Evolutionary conservation across 805 yeast species (phyloP).

Genomic region (Wickerhamiella azymoides): DNA sequence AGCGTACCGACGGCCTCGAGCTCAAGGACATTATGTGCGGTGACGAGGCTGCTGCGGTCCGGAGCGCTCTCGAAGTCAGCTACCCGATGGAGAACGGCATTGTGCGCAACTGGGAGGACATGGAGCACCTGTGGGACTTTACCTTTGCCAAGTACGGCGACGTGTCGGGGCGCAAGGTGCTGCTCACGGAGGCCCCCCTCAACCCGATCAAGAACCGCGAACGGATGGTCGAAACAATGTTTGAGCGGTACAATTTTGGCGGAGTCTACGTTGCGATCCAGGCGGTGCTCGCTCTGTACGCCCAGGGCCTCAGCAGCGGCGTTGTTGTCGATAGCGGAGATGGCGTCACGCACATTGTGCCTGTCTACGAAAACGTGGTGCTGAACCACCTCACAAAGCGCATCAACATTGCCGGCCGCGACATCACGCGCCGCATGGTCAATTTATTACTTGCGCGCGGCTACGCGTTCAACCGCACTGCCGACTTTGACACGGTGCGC

Average conservation of each 20-base stretch:
- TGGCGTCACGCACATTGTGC: slow-evolving; percentile 97
- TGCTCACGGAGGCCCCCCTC: slow-evolving; percentile 96
- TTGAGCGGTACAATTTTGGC: slow-evolving; percentile 77
- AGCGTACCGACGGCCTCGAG: slow-evolving; percentile 60
- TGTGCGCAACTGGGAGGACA: slow-evolving; percentile 95
- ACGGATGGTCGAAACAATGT: slow-evolving; percentile 83
- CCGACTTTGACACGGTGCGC: slow-evolving; percentile 97
- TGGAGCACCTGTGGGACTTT: slow-evolving; percentile 97
- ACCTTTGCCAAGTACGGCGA: slow-evolving; percentile 87
- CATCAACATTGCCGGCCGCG: slow-evolving; percentile 95
- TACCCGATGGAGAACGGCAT: slow-evolving; percentile 99
- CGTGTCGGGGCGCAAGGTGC: slow-evolving; percentile 56
- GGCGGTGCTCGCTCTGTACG: slow-evolving; percentile 94
- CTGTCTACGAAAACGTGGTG: slow-evolving; percentile 95
- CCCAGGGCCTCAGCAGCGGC: slow-evolving; percentile 92
- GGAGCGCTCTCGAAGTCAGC: slow-evolving; percentile 81
- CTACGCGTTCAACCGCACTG: slow-evolving; percentile 94
- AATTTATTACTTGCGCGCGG: slow-evolving; percentile 87
- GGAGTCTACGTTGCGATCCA: slow-evolving; percentile 94
- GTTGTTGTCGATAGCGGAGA: slow-evolving; percentile 98
- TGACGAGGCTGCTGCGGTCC: slow-evolving; percentile 79
- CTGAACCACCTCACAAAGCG: slow-evolving; percentile 84
- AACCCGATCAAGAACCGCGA: slow-evolving; percentile 86
- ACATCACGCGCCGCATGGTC: slow-evolving; percentile 91
- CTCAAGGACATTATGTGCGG: slow-evolving; percentile 97